Percentiles rank a stretch among this genome's conserved stretches.
Evolutionary conservation across 495 filamentous ascomycete genomes (phyloP).

Genomic region (Hyaloscypha hepaticicola): DNA sequence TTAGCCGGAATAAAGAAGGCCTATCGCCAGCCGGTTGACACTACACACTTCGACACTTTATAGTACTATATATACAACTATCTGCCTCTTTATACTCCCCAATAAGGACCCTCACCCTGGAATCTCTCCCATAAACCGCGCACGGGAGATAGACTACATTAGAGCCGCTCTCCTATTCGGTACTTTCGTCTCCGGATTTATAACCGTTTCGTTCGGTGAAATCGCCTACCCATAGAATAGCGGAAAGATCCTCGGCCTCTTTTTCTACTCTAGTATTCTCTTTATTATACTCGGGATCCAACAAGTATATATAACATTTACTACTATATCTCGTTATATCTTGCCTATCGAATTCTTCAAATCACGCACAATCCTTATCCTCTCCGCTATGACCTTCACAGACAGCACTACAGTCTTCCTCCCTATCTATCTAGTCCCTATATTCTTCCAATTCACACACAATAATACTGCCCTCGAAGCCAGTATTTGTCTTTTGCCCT

Average conservation of each 20-base stretch:
- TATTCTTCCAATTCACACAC: constrained; percentile 59
- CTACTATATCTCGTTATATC: constrained; percentile 45
- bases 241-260: constrained; percentile 50
- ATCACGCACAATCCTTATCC: constrained; percentile 40
- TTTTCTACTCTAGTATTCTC: constrained; percentile 50
- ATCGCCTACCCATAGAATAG: constrained; percentile 49
- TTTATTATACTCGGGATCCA: constrained; percentile 47
- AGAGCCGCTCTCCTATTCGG: constrained; percentile 44
- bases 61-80: constrained; percentile 50
- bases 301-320: constrained; percentile 51
- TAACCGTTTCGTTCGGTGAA: constrained; percentile 57
- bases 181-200: constrained; percentile 40
- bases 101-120: constrained; percentile 42
- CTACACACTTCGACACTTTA: too few species aligned
- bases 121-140: constrained; percentile 34
- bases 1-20: too few species aligned
- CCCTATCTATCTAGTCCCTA: too few species aligned
- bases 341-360: too few species aligned
- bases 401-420: constrained; percentile 38
- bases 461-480: constrained; percentile 47
- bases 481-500: constrained; percentile 57
- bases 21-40: too few species aligned
- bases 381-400: constrained; percentile 40
- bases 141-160: constrained; percentile 44
- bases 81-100: constrained; percentile 56